Evolutionary conservation across 2,329 filamentous ascomycete species (phyloP).

Genomic region (Ophiostoma himal-ulmi): DNA sequence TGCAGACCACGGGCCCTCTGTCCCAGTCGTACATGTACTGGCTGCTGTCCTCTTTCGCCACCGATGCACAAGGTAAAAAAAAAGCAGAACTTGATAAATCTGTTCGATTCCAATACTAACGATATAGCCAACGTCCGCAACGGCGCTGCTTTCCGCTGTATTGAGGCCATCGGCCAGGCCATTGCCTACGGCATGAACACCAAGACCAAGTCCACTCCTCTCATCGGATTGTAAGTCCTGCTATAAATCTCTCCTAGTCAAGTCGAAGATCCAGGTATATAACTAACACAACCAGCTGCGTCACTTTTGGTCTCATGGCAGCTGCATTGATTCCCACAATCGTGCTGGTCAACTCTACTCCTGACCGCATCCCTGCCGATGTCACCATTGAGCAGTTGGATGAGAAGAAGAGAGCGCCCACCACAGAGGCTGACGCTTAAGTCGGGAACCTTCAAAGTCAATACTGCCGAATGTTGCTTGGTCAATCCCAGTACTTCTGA

Average conservation of each 20-base stretch:
- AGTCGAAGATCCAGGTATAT: neutral
- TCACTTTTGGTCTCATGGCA: neutral
- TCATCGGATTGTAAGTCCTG: neutral
- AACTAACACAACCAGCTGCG: neutral
- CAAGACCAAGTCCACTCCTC: neutral
- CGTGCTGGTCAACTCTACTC: neutral
- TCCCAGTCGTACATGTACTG: conserved; percentile 7
- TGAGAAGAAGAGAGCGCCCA: neutral
- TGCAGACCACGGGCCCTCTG: neutral
- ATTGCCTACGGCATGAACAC: conserved; percentile 7
- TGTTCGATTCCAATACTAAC: neutral
- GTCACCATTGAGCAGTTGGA: neutral
- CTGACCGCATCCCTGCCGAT: neutral
- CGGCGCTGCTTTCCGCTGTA: conserved; percentile 4
- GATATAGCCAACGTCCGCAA: neutral
- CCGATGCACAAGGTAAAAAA: neutral
- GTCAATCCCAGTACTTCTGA: too few species aligned
- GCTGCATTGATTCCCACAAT: neutral
- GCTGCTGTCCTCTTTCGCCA: neutral
- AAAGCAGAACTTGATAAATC: too few species aligned
- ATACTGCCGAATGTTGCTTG: too few species aligned
- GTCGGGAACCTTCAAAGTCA: too few species aligned
- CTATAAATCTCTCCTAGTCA: neutral
- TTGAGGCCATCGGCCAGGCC: neutral
- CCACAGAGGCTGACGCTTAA: neutral